phyloP scores from a whole-genome alignment of 768 basidiomycete species.

The Agrocybe chaxingu region DNA sequence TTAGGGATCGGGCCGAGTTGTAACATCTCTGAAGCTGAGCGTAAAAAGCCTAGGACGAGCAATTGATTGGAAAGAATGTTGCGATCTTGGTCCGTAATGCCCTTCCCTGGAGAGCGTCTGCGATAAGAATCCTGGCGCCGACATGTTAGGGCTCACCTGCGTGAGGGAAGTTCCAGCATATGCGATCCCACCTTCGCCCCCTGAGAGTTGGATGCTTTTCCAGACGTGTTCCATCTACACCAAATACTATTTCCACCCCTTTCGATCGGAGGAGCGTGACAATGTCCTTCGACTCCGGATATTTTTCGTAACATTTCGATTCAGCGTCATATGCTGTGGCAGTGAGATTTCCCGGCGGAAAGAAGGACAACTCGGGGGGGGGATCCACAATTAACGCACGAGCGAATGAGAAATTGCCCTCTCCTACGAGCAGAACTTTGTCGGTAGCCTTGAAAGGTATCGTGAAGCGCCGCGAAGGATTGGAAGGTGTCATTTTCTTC shows the following conservation, averaged over 20 bases:
- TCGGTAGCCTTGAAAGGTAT: slow-evolving; percentile 67
- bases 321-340: slow-evolving; percentile 88
- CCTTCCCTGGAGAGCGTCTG: slow-evolving; percentile 53
- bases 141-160: slow-evolving; percentile 55
- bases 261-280: slow-evolving; percentile 49
- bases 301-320: slow-evolving; percentile 74
- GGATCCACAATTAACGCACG: slow-evolving; percentile 59
- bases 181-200: slow-evolving; percentile 65
- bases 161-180: slow-evolving; percentile 97
- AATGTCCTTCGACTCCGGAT: slow-evolving; percentile 66
- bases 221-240: slow-evolving; percentile 79
- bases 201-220: slow-evolving; percentile 57
- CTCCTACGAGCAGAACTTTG: slow-evolving; percentile 77
- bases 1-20: slow-evolving; percentile 52
- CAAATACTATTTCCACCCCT: slow-evolving; percentile 74
- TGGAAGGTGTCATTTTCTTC: slow-evolving; percentile 33
- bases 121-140: not conserved
- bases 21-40: slow-evolving; percentile 64
- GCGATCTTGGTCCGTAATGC: slow-evolving; percentile 90
- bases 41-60: slow-evolving; percentile 78
- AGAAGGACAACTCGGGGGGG: slow-evolving; percentile 43
- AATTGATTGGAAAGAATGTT: slow-evolving; percentile 90
- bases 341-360: slow-evolving; percentile 66
- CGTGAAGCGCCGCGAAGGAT: slow-evolving; percentile 35
- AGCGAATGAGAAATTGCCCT: slow-evolving; percentile 94